Evolutionary conservation across 495 filamentous ascomycete species (phyloP).

Genomic region (Pyrenula massariospora): DNA sequence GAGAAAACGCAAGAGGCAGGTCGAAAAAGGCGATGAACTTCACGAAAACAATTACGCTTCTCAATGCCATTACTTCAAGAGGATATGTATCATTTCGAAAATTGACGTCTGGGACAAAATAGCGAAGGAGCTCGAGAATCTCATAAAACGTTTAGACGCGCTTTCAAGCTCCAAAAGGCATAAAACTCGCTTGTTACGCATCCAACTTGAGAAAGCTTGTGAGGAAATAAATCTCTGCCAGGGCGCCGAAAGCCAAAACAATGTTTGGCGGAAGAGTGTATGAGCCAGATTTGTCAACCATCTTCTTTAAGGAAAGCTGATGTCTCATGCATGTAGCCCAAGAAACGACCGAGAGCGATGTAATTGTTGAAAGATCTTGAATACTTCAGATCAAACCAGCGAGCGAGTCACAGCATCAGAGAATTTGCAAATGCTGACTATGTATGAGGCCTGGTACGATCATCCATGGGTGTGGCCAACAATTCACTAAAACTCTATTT

Average conservation of each 20-base stretch:
- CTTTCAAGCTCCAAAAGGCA: neutral
- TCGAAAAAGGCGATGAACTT: neutral
- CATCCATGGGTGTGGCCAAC: neutral
- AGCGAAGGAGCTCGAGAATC: too few relatives aligned
- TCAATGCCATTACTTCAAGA: neutral
- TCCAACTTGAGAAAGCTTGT: neutral
- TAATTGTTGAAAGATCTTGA: neutral
- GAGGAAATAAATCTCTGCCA: neutral
- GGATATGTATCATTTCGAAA: neutral
- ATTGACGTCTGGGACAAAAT: too few relatives aligned
- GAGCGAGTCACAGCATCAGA: conserved; percentile 15
- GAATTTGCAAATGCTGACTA: conserved; percentile 56
- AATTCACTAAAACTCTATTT: conserved; percentile 11
- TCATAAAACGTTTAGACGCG: neutral
- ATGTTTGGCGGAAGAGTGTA: neutral
- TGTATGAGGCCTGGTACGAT: conserved; percentile 85
- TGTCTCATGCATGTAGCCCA: neutral
- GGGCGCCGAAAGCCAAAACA: neutral
- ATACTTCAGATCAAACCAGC: neutral
- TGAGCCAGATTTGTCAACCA: neutral
- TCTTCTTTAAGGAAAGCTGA: neutral
- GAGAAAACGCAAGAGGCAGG: neutral
- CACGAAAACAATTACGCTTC: neutral
- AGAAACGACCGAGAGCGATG: neutral
- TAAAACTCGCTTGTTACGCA: neutral